phyloP scores from a whole-genome alignment of 2,329 filamentous ascomycete species.

The Microascus cirrosus region DNA sequence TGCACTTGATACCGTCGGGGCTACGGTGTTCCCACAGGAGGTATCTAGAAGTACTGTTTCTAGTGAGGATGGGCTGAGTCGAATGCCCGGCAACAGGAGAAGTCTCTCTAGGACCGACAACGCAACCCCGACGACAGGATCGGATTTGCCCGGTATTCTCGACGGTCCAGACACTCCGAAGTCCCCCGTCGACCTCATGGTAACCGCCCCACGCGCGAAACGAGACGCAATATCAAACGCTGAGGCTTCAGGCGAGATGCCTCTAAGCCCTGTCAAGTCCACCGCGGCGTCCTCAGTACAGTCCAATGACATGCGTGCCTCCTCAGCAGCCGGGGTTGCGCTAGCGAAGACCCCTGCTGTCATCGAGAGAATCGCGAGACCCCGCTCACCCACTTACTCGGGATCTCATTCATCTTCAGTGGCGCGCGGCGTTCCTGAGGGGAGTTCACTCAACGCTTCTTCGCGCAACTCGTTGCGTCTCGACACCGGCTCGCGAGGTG shows the following conservation, averaged over 20 bases:
- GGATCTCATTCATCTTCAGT: constrained; percentile 48
- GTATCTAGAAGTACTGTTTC: not conserved
- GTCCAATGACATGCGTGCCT: constrained; percentile 5
- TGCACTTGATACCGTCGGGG: not conserved
- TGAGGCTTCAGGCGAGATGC: constrained; percentile 31
- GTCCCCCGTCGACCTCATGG: not conserved
- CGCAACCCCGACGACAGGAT: not conserved
- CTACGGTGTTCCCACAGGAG: not conserved
- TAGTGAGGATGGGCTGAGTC: constrained; percentile 3
- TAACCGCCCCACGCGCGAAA: constrained; percentile 6
- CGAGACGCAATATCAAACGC: constrained; percentile 32
- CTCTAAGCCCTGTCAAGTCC: constrained; percentile 30
- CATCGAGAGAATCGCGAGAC: constrained; percentile 42
- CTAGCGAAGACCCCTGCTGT: constrained; percentile 34
- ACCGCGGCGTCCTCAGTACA: constrained; percentile 16
- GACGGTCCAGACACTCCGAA: not conserved
- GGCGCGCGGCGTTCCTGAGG: constrained; percentile 44
- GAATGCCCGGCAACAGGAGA: not conserved
- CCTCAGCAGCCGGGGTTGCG: constrained; percentile 22
- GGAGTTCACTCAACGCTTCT: constrained; percentile 45
- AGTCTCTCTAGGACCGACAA: constrained; percentile 1
- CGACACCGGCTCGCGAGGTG: constrained; percentile 40
- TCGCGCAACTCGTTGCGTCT: constrained; percentile 48
- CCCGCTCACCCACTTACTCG: constrained; percentile 27
- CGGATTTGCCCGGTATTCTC: not conserved